phyloP scores from a whole-genome alignment of 2,329 filamentous ascomycete genomes.

The Fusarium bulbicola region DNA sequence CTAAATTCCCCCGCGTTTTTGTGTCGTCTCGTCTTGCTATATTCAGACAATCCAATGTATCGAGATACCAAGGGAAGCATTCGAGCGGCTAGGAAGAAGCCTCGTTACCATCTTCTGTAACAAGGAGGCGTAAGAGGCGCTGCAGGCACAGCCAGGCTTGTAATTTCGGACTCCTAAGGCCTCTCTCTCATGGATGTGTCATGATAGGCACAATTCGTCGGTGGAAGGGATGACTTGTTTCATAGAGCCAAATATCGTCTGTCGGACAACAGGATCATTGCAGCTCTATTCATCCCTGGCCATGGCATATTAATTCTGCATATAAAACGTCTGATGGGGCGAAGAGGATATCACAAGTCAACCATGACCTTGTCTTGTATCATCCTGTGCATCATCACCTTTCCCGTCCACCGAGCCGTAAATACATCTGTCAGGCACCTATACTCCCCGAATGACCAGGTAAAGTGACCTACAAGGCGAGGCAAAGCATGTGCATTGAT shows the following conservation, averaged over 20 bases:
- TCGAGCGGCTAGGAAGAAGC: background rate
- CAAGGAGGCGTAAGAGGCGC: background rate
- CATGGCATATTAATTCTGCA: background rate
- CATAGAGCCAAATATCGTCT: background rate
- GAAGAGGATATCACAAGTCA: background rate
- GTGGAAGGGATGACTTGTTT: conserved; percentile 15
- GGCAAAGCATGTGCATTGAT: background rate
- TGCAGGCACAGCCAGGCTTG: background rate
- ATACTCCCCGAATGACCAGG: background rate
- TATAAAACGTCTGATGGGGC: background rate
- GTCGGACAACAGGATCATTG: conserved; percentile 14
- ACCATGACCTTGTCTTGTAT: conserved; percentile 8
- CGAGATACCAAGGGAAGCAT: background rate
- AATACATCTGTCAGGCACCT: background rate
- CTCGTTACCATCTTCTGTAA: background rate
- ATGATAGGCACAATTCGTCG: background rate
- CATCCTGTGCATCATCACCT: background rate
- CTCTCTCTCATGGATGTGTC: background rate
- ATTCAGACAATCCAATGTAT: background rate
- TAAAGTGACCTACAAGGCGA: background rate
- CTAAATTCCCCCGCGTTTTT: background rate
- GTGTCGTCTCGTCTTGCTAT: background rate
- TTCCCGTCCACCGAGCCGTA: conserved; percentile 1
- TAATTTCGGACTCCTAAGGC: background rate
- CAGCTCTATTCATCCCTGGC: background rate